Evolutionary conservation across 1,284 basidiomycete genomes (phyloP).

Genomic region (Meira nashicola): DNA sequence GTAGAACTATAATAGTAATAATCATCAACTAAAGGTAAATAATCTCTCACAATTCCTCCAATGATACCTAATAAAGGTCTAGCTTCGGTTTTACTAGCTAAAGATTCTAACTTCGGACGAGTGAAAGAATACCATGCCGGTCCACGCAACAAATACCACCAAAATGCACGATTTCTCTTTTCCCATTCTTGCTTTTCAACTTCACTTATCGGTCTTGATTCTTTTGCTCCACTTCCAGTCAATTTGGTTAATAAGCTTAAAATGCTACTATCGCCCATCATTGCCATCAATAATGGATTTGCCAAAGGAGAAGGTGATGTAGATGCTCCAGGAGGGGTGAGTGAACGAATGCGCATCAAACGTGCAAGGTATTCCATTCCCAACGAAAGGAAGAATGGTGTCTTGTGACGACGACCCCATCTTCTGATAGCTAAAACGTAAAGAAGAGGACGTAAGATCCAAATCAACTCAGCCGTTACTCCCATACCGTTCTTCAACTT

Average conservation of each 20-base stretch:
- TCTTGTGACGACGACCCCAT: slow-evolving; percentile 31
- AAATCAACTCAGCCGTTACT: slow-evolving; percentile 40
- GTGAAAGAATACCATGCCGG: slow-evolving; percentile 84
- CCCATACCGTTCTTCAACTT: slow-evolving; percentile 6
- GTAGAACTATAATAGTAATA: slow-evolving; percentile 71
- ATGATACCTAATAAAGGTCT: slow-evolving; percentile 71
- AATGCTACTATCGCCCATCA: slow-evolving; percentile 43
- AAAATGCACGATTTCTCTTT: slow-evolving; percentile 70
- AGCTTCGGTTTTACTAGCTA: slow-evolving; percentile 61
- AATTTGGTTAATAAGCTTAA: slow-evolving; percentile 34
- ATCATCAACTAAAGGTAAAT: slow-evolving; percentile 87
- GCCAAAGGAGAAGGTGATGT: slow-evolving; percentile 6
- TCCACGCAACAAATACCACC: slow-evolving; percentile 81
- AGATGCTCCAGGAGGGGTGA: neutral
- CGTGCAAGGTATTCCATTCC: slow-evolving; percentile 37
- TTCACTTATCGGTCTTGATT: slow-evolving; percentile 40
- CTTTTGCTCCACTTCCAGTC: slow-evolving; percentile 25
- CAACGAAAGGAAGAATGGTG: slow-evolving; percentile 39
- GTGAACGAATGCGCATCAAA: slow-evolving; percentile 28
- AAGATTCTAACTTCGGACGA: slow-evolving; percentile 65
- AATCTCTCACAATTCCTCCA: slow-evolving; percentile 74
- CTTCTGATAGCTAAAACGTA: slow-evolving; percentile 45
- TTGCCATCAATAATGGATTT: slow-evolving; percentile 35
- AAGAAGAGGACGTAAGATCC: slow-evolving; percentile 48
- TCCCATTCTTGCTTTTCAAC: slow-evolving; percentile 65